Evolutionary conservation across 192 early-diverging fungal genomes (phyloP).

Genomic region (Entomortierella parvispora): DNA sequence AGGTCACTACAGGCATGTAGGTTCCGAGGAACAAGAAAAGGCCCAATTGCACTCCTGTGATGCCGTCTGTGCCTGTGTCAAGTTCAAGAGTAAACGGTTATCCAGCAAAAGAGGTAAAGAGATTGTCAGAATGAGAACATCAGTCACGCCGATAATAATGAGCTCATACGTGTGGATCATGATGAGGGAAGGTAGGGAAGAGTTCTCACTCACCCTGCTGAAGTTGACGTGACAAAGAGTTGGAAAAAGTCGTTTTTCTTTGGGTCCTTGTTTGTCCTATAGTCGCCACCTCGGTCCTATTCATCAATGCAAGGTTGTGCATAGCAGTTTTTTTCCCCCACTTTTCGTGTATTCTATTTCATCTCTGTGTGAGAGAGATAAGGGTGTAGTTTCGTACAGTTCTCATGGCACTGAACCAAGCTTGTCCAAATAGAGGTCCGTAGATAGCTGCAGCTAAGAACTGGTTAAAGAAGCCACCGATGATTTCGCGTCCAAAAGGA

Average conservation of each 20-base stretch:
- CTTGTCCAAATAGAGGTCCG: neutral
- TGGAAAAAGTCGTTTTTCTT: neutral
- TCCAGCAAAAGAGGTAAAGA: constrained; percentile 5
- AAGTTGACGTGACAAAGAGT: neutral
- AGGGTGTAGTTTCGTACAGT: constrained; percentile 1
- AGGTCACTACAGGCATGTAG: neutral
- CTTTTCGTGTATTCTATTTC: too few relatives aligned
- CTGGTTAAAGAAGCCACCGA: too few relatives aligned
- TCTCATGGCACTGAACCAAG: constrained; percentile 15
- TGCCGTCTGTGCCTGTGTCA: constrained; percentile 14
- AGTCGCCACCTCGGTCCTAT: constrained; percentile 3
- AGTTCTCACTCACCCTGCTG: constrained; percentile 1
- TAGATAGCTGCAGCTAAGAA: neutral
- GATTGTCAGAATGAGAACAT: neutral
- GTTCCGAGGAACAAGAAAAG: constrained; percentile 7
- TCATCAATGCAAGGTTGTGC: neutral
- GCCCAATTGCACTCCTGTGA: constrained; percentile 17
- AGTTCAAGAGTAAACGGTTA: constrained; percentile 18
- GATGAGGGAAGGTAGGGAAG: neutral
- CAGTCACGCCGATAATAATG: too few relatives aligned
- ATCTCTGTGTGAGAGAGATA: too few relatives aligned
- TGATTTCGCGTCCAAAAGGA: too few relatives aligned
- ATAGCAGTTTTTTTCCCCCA: neutral
- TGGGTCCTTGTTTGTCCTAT: constrained; percentile 5
- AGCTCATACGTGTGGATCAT: neutral